These are phyloP conservation scores for Xanthoconium stramineum DNA, from an alignment of 768 basidiomycete genomes.

Conservation along the genomic window DNA sequence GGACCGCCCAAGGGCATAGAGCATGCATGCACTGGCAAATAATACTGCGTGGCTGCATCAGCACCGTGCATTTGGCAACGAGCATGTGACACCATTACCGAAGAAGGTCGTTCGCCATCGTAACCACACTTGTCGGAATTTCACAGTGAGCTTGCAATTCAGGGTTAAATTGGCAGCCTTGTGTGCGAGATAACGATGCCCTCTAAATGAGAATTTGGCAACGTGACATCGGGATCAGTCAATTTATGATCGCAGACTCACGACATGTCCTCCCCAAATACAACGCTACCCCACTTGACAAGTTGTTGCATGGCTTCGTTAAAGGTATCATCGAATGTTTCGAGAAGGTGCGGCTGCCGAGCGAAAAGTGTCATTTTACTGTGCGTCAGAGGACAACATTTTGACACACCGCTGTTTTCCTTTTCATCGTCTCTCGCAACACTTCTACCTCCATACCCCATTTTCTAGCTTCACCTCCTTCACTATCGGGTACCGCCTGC, in stretches of 20 bases:
- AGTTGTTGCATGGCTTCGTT: constrained; percentile 77
- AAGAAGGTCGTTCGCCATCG: constrained; percentile 64
- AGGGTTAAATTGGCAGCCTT: constrained; percentile 64
- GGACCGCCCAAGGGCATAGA: constrained; percentile 24
- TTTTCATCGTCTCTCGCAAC: constrained; percentile 55
- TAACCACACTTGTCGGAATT: constrained; percentile 61
- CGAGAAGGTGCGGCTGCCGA: constrained; percentile 51
- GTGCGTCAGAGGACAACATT: constrained; percentile 6
- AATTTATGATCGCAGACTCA: constrained; percentile 40
- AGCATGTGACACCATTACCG: constrained; percentile 40
- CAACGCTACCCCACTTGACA: constrained; percentile 67
- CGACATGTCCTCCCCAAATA: constrained; percentile 62
- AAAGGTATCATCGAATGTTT: constrained; percentile 69
- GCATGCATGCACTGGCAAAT: constrained; percentile 16
- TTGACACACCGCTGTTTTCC: constrained; percentile 51
- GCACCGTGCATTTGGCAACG: constrained; percentile 1
- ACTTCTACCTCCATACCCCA: constrained; percentile 69
- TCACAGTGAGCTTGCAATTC: constrained; percentile 64
- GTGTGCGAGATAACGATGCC: constrained; percentile 72
- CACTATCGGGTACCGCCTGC: constrained; percentile 35
- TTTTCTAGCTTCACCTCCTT: constrained; percentile 68
- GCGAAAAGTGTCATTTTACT: constrained; percentile 20
- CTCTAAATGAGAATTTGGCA: constrained; percentile 42
- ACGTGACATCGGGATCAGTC: constrained; percentile 21
- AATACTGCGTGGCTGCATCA: constrained; percentile 28